These are phyloP conservation scores for Picea glauca DNA, from an alignment of 75 land plant species.

Conservation along the genomic window DNA sequence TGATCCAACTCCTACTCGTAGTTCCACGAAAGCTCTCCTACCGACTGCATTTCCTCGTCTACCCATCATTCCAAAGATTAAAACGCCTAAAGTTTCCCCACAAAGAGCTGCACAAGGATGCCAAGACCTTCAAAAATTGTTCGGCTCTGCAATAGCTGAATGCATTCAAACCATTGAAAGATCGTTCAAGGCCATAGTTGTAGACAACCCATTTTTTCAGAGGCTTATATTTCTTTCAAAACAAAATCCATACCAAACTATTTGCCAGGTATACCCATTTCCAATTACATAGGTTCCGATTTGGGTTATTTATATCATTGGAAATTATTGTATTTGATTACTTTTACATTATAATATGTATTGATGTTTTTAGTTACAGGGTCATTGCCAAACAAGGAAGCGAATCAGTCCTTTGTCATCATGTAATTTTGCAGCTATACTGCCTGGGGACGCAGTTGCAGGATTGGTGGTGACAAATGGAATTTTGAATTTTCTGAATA, in stretches of 20 bases:
- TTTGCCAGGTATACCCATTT: constrained; percentile 1
- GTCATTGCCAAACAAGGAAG: background rate
- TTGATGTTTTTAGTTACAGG: background rate
- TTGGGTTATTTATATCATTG: background rate
- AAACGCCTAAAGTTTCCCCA: background rate
- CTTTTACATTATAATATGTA: no score
- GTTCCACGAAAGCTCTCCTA: background rate
- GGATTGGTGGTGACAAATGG: constrained; percentile 86
- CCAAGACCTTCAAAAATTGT: constrained; percentile 2
- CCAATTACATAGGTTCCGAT: background rate
- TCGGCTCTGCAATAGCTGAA: background rate
- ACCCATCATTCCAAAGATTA: background rate
- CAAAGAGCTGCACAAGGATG: constrained; percentile 3
- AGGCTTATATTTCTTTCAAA: background rate
- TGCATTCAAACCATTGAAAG: background rate
- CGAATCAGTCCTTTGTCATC: background rate
- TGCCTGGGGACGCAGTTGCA: constrained; percentile 91
- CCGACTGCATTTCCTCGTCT: background rate
- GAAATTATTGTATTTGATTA: background rate
- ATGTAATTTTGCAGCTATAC: constrained; percentile 78
- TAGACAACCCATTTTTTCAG: background rate
- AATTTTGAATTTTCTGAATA: constrained; percentile 68
- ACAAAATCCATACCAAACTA: background rate
- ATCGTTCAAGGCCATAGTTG: background rate
- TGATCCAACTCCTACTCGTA: background rate